Percentiles rank a stretch among this genome's conserved stretches.
Conservation (phyloP, 768 basidiomycete genomes). For the Kwoniella dejecticola region DNA sequence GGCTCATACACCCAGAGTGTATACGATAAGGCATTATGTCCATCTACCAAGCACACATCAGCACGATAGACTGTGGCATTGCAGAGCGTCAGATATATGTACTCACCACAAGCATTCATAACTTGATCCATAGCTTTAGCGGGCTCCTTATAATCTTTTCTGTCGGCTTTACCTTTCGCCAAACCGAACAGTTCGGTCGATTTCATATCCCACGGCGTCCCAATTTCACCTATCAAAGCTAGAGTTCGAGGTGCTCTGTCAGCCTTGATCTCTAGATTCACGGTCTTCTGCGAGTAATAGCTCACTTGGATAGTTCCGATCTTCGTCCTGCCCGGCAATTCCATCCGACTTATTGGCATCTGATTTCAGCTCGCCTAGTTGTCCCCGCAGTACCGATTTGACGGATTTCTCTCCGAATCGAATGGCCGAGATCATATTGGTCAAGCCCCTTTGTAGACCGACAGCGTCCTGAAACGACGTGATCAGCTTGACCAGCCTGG, state of each 20-base stretch:
- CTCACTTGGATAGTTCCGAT: conserved; percentile 39
- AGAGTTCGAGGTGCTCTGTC: not conserved
- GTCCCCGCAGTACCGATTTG: conserved; percentile 73
- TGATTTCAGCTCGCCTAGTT: conserved; percentile 76
- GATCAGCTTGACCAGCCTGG: not conserved
- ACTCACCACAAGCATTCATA: conserved; percentile 63
- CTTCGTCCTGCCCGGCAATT: conserved; percentile 22
- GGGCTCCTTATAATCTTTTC: conserved; percentile 41
- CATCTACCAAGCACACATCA: conserved; percentile 76
- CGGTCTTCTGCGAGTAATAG: no score
- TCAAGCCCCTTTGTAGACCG: conserved; percentile 73
- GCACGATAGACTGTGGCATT: conserved; percentile 60
- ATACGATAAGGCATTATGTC: conserved; percentile 71
- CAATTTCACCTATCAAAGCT: conserved; percentile 60
- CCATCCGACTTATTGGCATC: conserved; percentile 60
- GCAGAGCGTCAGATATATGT: no score
- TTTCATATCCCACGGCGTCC: conserved; percentile 94
- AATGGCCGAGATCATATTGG: conserved; percentile 69
- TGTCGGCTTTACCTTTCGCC: conserved; percentile 39
- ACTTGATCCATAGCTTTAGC: conserved; percentile 45
- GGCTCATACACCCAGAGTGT: conserved; percentile 88
- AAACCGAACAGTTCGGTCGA: conserved; percentile 63
- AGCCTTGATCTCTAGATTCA: no score
- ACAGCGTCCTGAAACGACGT: conserved; percentile 59
- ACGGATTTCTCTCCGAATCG: conserved; percentile 80